A percentile compares a stretch with the other conserved stretches of the same genome.
These are phyloP conservation scores for Ophiostoma sp. DNA, from an alignment of 2,329 filamentous ascomycete species.

Conservation along the genomic window DNA sequence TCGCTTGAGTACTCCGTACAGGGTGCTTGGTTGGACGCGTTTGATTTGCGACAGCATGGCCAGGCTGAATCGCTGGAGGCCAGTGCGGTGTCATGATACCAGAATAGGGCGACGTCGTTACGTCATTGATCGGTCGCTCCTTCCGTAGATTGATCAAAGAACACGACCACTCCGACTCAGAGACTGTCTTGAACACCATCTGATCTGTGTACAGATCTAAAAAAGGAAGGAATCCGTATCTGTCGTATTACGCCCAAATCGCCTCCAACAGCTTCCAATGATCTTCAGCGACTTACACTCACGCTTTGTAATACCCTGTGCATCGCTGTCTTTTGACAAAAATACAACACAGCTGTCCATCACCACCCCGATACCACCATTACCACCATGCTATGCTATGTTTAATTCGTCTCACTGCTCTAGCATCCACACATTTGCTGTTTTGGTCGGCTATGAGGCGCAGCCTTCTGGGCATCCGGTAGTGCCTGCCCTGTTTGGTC, in stretches of 20 bases:
- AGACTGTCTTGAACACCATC: background rate
- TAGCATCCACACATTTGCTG: background rate
- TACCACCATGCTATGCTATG: background rate
- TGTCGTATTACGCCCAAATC: background rate
- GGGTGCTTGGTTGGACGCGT: background rate
- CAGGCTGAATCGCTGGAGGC: background rate
- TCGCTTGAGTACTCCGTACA: background rate
- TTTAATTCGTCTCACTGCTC: constrained; percentile 8
- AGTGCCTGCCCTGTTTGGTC: constrained; percentile 19
- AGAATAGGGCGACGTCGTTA: background rate
- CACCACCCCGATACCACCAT: background rate
- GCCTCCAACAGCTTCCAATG: background rate
- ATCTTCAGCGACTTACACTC: background rate
- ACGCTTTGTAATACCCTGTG: background rate
- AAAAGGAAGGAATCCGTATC: constrained; percentile 5
- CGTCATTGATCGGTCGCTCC: constrained; percentile 1
- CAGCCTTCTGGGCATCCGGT: constrained; percentile 19
- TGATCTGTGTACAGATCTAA: background rate
- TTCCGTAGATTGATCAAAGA: background rate
- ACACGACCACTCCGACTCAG: background rate
- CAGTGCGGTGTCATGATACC: background rate
- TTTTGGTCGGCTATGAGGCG: constrained; percentile 15
- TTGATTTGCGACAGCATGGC: background rate
- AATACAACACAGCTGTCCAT: background rate
- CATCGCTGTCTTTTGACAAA: background rate